A percentile compares a stretch with the other conserved stretches of the same genome.
Conservation (phyloP, 2,329 filamentous ascomycete genomes). For the Keithomyces neogunnii region DNA sequence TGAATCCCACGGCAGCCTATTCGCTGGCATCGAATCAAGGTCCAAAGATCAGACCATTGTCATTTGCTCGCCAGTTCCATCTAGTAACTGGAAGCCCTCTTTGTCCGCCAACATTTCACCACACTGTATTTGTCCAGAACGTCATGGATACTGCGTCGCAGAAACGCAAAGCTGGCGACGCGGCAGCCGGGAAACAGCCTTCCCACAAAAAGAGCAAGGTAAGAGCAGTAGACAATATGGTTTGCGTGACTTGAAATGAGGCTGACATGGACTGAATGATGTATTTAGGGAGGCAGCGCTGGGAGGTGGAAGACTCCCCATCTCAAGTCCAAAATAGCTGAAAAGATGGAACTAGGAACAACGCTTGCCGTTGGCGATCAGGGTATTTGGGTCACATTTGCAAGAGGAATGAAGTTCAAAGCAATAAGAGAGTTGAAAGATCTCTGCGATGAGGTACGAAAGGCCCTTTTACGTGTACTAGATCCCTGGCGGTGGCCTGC, state of each 20-base stretch:
- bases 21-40: too few relatives aligned
- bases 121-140: not conserved
- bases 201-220: slow-evolving; percentile 34
- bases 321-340: slow-evolving; percentile 41
- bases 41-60: too few relatives aligned
- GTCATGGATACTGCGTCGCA: slow-evolving; percentile 9
- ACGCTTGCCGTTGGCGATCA: slow-evolving; percentile 57
- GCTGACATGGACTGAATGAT: not conserved
- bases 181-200: slow-evolving; percentile 15
- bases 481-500: not conserved
- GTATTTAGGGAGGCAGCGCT: slow-evolving; percentile 37
- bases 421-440: slow-evolving; percentile 58
- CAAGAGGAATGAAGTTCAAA: slow-evolving; percentile 61
- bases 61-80: too few relatives aligned
- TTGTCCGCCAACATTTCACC: not conserved
- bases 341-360: slow-evolving; percentile 32
- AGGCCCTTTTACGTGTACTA: not conserved
- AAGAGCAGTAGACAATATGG: slow-evolving; percentile 4
- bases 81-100: too few relatives aligned
- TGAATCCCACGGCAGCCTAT: too few relatives aligned
- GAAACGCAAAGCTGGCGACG: slow-evolving; percentile 27
- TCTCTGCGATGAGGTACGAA: slow-evolving; percentile 56
- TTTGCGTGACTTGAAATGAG: not conserved
- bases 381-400: slow-evolving; percentile 73
- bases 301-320: slow-evolving; percentile 56